Conservation (phyloP, 1,284 basidiomycete species). For the Fomitopsis betulina region DNA sequence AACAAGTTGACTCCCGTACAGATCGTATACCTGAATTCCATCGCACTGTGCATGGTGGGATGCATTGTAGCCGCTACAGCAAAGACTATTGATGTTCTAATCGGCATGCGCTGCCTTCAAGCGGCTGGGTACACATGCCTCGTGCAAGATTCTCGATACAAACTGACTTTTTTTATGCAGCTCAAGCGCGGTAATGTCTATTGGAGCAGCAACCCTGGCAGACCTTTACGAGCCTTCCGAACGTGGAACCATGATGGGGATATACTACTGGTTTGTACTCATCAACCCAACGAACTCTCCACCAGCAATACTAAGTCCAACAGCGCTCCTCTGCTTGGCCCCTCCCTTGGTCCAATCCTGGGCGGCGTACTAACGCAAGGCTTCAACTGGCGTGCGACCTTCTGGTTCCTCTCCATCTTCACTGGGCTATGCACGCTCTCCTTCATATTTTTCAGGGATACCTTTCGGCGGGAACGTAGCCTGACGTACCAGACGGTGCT, state of each 20-base stretch:
- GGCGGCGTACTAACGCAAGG: slow-evolving; percentile 67
- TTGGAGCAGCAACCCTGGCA: slow-evolving; percentile 79
- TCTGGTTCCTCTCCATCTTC: slow-evolving; percentile 77
- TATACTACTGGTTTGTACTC: slow-evolving; percentile 48
- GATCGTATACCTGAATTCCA: slow-evolving; percentile 64
- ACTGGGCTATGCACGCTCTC: slow-evolving; percentile 49
- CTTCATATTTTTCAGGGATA: slow-evolving; percentile 77
- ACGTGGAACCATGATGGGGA: slow-evolving; percentile 76
- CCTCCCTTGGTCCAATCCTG: slow-evolving; percentile 66
- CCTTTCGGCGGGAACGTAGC: slow-evolving; percentile 79
- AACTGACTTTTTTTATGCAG: slow-evolving; percentile 31
- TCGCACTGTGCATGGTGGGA: slow-evolving; percentile 57
- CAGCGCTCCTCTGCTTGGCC: slow-evolving; percentile 38
- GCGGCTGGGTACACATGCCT: slow-evolving; percentile 47
- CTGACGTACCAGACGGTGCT: slow-evolving; percentile 68
- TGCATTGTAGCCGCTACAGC: slow-evolving; percentile 64
- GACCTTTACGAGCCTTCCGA: slow-evolving; percentile 81
- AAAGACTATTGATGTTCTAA: slow-evolving; percentile 63
- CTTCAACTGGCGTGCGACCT: slow-evolving; percentile 74
- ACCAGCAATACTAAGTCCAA: background rate
- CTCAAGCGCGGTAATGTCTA: slow-evolving; percentile 70
- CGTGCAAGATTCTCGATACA: too few species aligned
- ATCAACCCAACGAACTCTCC: slow-evolving; percentile 14
- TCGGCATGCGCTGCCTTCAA: slow-evolving; percentile 70
- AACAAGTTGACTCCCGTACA: slow-evolving; percentile 21